phyloP scores from a whole-genome alignment of 805 yeast species.

The Nakazawaea peltata region DNA sequence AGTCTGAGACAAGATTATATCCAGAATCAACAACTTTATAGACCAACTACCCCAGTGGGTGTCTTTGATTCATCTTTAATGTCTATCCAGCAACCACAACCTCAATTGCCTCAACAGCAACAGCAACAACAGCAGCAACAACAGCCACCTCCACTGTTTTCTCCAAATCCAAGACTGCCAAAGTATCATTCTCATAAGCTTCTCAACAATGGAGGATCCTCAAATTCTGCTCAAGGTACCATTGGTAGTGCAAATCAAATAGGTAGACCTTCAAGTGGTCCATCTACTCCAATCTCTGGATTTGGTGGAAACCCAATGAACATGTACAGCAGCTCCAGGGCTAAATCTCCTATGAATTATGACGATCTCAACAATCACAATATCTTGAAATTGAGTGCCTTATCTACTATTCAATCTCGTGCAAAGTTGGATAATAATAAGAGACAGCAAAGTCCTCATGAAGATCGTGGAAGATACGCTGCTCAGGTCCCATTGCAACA shows the following conservation, averaged over 20 bases:
- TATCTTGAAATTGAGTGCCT: slow-evolving; percentile 57
- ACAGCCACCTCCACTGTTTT: not conserved
- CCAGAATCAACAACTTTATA: not conserved
- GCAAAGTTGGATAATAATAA: slow-evolving; percentile 10
- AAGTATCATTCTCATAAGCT: not conserved
- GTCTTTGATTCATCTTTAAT: too few species aligned
- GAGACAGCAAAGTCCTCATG: slow-evolving; percentile 14
- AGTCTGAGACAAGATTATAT: slow-evolving; percentile 2
- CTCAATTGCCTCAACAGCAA: not conserved
- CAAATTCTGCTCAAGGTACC: too few species aligned
- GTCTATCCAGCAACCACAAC: not conserved
- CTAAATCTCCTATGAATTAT: slow-evolving; percentile 14
- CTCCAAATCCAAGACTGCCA: not conserved
- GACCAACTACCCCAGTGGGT: too few species aligned
- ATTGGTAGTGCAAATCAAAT: not conserved
- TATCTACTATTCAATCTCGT: slow-evolving; percentile 55
- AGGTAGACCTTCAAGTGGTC: not conserved
- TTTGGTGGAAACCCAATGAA: slow-evolving; percentile 6
- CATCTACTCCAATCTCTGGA: not conserved
- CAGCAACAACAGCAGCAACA: not conserved
- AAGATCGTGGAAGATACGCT: slow-evolving; percentile 14
- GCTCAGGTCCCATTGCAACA: not conserved
- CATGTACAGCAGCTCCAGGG: slow-evolving; percentile 6
- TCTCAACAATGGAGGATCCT: too few species aligned
- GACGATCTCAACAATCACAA: slow-evolving; percentile 18